Base-by-base conservation (phyloP, 2,329 filamentous ascomycete species). In the Aspergillus glaucus region DNA sequence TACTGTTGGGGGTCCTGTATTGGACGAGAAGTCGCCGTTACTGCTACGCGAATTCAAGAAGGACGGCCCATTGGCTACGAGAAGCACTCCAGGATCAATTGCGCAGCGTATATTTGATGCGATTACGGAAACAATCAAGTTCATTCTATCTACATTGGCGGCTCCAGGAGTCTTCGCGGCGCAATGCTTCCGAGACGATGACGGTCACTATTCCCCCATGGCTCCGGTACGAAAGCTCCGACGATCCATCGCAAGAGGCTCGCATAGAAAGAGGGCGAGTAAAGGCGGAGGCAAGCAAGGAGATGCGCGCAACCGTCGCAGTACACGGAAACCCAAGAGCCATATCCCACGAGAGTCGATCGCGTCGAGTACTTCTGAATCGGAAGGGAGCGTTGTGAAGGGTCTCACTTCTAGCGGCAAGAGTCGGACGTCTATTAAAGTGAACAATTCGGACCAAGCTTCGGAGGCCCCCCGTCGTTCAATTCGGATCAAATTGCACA, bases 401-500 rank as follows among this genome's bases (percentile, higher is more conserved):
- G 49, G 55, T n/a, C 51, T 55, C 15, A 52, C 26, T 30, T 30
- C 56, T n/a, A 52, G 51, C 28, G 55, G 54, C 39, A 65, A 59
- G 43, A 45, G 50, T 44, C 61, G 62, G 45, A 43, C 59, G 14
- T 55, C 37, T 19, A 21, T 50, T 7, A 64, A 64, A 47, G 53
- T 58, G 2, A 66, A 64, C 54, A 54, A 53, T 44, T 41, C 56
- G 43, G 59, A 62, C n/a, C 45, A 56, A 22, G 47, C 49, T 21
- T 44, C 75, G 26, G 85, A 89, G 54, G 77, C 79, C 14, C 84
- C 86, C 6, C 81, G 87, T 61, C 80, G 89, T 49, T 95, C 90
- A 2, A 95, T 95, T 55, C 82, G 90, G 36, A 95, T 97, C 61
- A 95, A 93, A 70, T 77, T 95, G 12, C 84, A 92, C 66, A 88